Conservation (phyloP, 495 filamentous ascomycete genomes). For the Tuber umbilicatum region DNA sequence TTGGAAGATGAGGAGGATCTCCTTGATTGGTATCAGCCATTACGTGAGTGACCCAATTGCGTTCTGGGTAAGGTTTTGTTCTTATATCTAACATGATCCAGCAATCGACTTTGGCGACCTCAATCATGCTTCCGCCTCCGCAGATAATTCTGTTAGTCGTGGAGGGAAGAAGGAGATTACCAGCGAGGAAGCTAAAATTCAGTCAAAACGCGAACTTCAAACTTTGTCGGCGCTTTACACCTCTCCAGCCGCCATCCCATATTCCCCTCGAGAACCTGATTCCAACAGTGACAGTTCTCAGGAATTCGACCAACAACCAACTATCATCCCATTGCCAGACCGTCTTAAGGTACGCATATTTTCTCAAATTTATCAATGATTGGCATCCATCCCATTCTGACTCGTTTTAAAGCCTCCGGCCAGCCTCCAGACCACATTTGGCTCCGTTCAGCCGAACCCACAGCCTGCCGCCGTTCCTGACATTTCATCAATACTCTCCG, state of each 20-base stretch:
- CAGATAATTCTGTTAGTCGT: conserved; percentile 34
- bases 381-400: conserved; percentile 10
- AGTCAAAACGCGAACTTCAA: conserved; percentile 35
- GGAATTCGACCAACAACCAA: conserved; percentile 21
- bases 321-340: conserved; percentile 38
- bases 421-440: conserved; percentile 13
- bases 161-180: conserved; percentile 35
- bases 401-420: conserved; percentile 18
- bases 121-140: conserved; percentile 26
- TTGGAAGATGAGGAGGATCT: conserved; percentile 42
- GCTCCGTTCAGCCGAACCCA: conserved; percentile 9
- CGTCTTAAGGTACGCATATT: conserved; percentile 31
- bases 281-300: conserved; percentile 21
- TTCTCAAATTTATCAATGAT: background rate
- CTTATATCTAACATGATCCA: conserved; percentile 4
- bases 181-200: conserved; percentile 39
- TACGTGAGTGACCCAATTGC: conserved; percentile 19
- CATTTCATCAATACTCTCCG: conserved; percentile 36
- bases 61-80: background rate
- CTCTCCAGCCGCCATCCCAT: conserved; percentile 35
- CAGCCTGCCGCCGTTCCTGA: conserved; percentile 21
- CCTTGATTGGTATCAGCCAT: conserved; percentile 41
- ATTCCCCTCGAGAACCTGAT: conserved; percentile 39
- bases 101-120: conserved; percentile 39
- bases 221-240: conserved; percentile 40